A percentile compares a stretch with the other conserved stretches of the same genome.
These are phyloP conservation scores for Rhinocladiella mackenziei DNA, from an alignment of 2,329 filamentous ascomycete species.

Conservation along the genomic window DNA sequence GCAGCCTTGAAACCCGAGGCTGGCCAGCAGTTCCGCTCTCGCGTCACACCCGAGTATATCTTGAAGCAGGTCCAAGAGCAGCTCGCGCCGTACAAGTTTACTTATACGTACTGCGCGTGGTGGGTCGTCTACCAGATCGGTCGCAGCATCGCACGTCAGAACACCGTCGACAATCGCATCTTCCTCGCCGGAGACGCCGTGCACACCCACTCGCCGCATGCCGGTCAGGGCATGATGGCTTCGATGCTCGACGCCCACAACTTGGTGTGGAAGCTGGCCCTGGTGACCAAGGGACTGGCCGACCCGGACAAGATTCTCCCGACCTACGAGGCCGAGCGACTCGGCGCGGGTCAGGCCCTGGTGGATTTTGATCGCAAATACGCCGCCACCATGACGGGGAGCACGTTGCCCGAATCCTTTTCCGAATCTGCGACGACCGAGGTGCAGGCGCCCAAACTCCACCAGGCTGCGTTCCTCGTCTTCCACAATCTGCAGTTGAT, in stretches of 20 bases:
- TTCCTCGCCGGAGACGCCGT: constrained; percentile 67
- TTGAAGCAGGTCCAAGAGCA: constrained; percentile 61
- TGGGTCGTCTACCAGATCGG: constrained; percentile 54
- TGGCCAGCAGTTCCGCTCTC: constrained; percentile 25
- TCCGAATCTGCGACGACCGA: too few species aligned
- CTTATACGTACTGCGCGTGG: constrained; percentile 62
- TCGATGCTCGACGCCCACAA: constrained; percentile 57
- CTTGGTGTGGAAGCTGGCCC: constrained; percentile 56
- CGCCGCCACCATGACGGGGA: too few species aligned
- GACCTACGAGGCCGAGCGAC: constrained; percentile 52
- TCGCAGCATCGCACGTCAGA: neutral
- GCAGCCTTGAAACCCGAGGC: too few species aligned
- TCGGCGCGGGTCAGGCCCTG: too few species aligned
- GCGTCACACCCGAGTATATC: constrained; percentile 40
- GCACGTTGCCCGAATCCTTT: too few species aligned
- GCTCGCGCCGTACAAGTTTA: constrained; percentile 63
- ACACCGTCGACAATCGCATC: constrained; percentile 32
- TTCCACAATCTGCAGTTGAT: too few species aligned
- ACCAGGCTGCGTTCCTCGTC: too few species aligned
- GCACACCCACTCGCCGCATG: constrained; percentile 65
- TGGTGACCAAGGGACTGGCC: constrained; percentile 45
- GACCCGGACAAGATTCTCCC: constrained; percentile 40
- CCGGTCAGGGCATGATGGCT: constrained; percentile 56
- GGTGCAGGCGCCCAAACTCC: too few species aligned
- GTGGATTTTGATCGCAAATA: too few species aligned